Evolutionary conservation across 140 eudicot genomes (phyloP), one percentile per base, ranked within the genome.

Genomic region (Cichorium intybus): DNA sequence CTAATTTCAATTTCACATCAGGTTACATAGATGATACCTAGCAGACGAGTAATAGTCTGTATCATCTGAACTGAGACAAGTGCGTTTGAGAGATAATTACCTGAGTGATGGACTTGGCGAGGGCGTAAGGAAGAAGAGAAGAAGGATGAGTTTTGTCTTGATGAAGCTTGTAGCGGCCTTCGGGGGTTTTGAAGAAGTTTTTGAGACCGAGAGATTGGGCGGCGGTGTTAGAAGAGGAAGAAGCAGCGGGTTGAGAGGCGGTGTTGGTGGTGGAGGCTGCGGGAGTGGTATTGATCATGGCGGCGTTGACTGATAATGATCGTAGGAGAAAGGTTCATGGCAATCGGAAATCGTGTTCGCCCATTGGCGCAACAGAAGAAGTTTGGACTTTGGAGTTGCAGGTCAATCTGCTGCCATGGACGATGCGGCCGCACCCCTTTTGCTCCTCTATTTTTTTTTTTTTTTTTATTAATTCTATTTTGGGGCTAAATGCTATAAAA

Each of bases 181-280:
- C 97, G 28, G 95, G 97, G 39, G 97, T 89, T 75, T 89, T 89
- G 74, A 89, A 89, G 73, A 85, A 89, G 60, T 74, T 89, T 24
- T 79, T 79, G 29, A 74, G 66, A 9, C 80, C 80, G 22, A 63
- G 72, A 27, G 70, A 61, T 79, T 73, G 84, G 2, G 80, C 78
- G 74, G 55, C 70, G 60, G 62, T 49, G 58, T 31, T 65, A n/a
- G 62, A 43, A 33, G 79, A 59, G 22, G 77, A 46, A 16, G 72
- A 35, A 10, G 71, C 11, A 37, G 80, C 28, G 4, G 80, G 49
- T 17, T 41, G 62, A 24, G 73, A 46, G 50, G 73, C 47, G 63
- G 72, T 16, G 67, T 50, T 4, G 43, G 43, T 15, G 28, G 72
- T 23, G 9, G 73, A 26, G 61, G 35, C 8, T 20, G 77, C 21